Evolutionary conservation across 2,329 filamentous ascomycete genomes (phyloP).

Genomic region (Fusarium anthophilum): DNA sequence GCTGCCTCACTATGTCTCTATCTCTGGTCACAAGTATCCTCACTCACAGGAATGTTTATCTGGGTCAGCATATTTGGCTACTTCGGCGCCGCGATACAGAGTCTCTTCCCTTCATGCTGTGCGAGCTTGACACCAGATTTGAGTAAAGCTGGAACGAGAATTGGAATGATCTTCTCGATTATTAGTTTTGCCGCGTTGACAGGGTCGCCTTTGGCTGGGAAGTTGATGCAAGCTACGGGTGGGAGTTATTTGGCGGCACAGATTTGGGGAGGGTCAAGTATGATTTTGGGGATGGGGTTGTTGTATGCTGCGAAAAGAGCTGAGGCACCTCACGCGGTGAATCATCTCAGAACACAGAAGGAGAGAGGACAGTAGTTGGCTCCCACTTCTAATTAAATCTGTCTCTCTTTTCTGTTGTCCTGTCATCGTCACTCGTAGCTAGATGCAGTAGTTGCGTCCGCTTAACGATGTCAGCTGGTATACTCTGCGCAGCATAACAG

Average conservation of each 20-base stretch:
- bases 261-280: conserved; percentile 57
- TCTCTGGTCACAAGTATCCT: conserved; percentile 63
- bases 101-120: conserved; percentile 67
- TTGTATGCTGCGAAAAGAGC: conserved; percentile 53
- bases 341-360: fast-evolving
- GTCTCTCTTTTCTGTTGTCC: no score
- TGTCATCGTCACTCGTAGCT: no score
- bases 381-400: fast-evolving
- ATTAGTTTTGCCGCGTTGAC: conserved; percentile 63
- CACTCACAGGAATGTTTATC: conserved; percentile 54
- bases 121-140: conserved; percentile 61
- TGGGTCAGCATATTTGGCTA: conserved; percentile 74
- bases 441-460: no score
- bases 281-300: conserved; percentile 56
- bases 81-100: conserved; percentile 70
- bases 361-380: background rate
- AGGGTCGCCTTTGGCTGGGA: conserved; percentile 64
- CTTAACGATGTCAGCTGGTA: no score
- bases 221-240: conserved; percentile 54
- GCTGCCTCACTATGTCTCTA: conserved; percentile 57
- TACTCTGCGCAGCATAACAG: no score
- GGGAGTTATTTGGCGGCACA: conserved; percentile 62
- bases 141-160: conserved; percentile 63
- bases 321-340: conserved; percentile 21
- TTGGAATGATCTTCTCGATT: conserved; percentile 69